A percentile compares a stretch with the other conserved stretches of the same genome.
Conservation (phyloP, 352 stramenopile genomes). For the Aphanomyces invadans region DNA sequence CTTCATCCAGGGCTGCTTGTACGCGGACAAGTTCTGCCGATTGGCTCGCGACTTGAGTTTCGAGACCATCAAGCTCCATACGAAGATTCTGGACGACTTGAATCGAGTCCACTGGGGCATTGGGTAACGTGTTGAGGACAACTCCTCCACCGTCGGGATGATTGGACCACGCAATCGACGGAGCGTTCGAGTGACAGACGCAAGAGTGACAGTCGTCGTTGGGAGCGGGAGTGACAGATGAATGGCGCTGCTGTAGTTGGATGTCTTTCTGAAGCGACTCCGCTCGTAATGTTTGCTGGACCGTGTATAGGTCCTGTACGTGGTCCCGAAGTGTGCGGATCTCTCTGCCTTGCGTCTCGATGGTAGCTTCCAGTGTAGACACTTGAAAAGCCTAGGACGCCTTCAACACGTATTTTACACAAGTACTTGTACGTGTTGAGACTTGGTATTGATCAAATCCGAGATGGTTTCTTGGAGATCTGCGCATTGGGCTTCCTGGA, state of each 20-base stretch:
- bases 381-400: neutral
- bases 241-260: neutral
- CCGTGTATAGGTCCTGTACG: constrained; percentile 17
- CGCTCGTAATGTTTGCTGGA: constrained; percentile 15
- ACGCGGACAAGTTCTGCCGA: neutral
- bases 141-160: neutral
- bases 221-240: neutral
- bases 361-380: neutral
- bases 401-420: no score
- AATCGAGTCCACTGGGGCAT: neutral
- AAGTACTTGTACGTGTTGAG: neutral
- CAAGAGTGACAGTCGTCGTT: neutral
- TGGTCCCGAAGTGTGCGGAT: constrained; percentile 17
- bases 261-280: constrained; percentile 16
- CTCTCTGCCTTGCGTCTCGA: neutral
- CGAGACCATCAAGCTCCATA: neutral
- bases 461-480: constrained; percentile 2
- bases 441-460: neutral
- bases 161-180: constrained; percentile 1
- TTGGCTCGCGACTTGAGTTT: neutral
- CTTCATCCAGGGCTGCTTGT: neutral
- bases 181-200: constrained; percentile 3
- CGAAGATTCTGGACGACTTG: neutral
- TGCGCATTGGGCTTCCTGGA: constrained; percentile 4
- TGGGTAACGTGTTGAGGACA: neutral